Evolutionary conservation across 805 yeast genomes (phyloP).

Genomic region (Limtongia smithiae): DNA sequence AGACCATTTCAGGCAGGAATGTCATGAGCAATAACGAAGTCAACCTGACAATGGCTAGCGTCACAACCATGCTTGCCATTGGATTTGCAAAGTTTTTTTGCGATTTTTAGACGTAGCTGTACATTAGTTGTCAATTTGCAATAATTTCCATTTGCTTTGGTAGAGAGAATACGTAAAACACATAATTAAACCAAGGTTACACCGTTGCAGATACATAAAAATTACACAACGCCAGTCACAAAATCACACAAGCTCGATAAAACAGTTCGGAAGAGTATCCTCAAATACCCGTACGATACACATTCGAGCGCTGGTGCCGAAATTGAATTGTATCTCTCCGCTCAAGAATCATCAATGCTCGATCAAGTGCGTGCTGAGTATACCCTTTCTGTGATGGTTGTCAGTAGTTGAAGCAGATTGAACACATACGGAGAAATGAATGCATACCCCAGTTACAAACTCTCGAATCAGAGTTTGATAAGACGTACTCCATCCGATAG

Average conservation of each 20-base stretch:
- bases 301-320: conserved; percentile 79
- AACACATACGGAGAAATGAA: conserved; percentile 16
- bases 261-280: not conserved
- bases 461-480: conserved; percentile 79
- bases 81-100: conserved; percentile 22
- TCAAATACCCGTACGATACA: conserved; percentile 69
- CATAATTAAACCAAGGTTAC: too few species aligned
- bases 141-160: too few species aligned
- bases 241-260: not conserved
- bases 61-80: conserved; percentile 36
- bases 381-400: conserved; percentile 39
- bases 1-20: conserved; percentile 38
- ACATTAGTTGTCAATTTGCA: too few species aligned
- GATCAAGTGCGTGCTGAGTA: conserved; percentile 70
- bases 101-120: conserved; percentile 6
- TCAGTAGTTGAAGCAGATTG: not conserved
- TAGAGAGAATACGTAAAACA: too few species aligned
- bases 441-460: conserved; percentile 43
- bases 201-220: not conserved
- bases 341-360: conserved; percentile 76
- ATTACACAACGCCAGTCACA: not conserved
- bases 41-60: conserved; percentile 39
- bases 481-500: conserved; percentile 94
- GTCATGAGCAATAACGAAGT: conserved; percentile 42
- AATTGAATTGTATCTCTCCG: conserved; percentile 83